These are phyloP conservation scores for Hypoxylon cercidicola DNA, from an alignment of 495 filamentous ascomycete species.

Conservation along the genomic window DNA sequence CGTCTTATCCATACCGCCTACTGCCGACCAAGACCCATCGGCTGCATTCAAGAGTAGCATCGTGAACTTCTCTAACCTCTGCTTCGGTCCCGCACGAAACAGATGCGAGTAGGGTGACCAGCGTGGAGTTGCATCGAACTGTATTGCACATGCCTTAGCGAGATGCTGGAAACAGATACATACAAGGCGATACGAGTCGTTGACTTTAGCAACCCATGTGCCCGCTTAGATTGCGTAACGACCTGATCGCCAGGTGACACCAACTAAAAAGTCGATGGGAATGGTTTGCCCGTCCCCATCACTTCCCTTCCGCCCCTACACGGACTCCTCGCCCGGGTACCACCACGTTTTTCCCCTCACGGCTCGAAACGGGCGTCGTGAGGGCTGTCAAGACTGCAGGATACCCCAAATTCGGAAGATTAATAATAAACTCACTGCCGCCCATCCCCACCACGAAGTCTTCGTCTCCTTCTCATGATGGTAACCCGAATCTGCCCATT, in stretches of 20 bases:
- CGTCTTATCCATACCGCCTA: conserved; percentile 9
- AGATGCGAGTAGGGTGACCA: conserved; percentile 19
- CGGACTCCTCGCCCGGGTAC: conserved; percentile 41
- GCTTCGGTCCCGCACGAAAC: conserved; percentile 1
- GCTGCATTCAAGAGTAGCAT: conserved; percentile 10
- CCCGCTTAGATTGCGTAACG: conserved; percentile 17
- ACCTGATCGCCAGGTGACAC: conserved; percentile 34
- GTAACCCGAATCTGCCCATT: conserved; percentile 1
- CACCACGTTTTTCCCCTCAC: conserved; percentile 43
- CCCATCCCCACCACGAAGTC: conserved; percentile 12
- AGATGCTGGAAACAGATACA: conserved; percentile 10
- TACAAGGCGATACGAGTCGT: conserved; percentile 19
- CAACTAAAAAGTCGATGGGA: conserved; percentile 27
- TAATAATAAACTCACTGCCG: conserved; percentile 30
- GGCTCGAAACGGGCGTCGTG: conserved; percentile 16
- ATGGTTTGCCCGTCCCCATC: conserved; percentile 16
- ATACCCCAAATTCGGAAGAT: conserved; percentile 41
- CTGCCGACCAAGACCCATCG: not conserved
- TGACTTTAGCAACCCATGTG: conserved; percentile 21
- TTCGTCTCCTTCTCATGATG: not conserved
- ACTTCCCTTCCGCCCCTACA: conserved; percentile 20
- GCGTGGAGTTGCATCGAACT: conserved; percentile 1
- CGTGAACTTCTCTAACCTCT: conserved; percentile 3
- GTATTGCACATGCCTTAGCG: conserved; percentile 4
- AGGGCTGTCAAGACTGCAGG: conserved; percentile 36